A percentile compares a stretch with the other conserved stretches of the same genome.
These are phyloP conservation scores for Abelmoschus esculentus DNA, from an alignment of 345 rosid species.

Conservation along the genomic window DNA sequence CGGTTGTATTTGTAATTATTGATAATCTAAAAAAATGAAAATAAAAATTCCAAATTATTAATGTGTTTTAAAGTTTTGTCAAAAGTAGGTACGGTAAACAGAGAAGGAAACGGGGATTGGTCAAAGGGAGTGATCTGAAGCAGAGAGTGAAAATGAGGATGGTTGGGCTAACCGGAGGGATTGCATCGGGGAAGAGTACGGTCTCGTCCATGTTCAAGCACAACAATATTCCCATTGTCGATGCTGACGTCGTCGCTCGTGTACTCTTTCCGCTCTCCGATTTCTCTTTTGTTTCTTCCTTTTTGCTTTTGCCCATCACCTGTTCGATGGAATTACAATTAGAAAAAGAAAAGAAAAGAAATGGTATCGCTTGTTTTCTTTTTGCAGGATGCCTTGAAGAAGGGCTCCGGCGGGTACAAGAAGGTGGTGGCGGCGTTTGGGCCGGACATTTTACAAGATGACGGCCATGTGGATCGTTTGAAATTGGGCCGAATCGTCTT, in stretches of 20 bases:
- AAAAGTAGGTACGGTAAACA: background rate
- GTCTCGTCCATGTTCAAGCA: conserved; percentile 72
- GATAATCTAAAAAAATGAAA: no score
- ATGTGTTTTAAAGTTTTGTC: no score
- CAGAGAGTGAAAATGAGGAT: conserved; percentile 47
- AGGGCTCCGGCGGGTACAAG: conserved; percentile 56
- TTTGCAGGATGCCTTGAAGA: conserved; percentile 51
- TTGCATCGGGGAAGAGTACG: conserved; percentile 83
- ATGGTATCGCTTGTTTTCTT: background rate
- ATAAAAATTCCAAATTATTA: no score
- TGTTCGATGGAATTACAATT: background rate
- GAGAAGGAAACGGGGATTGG: background rate
- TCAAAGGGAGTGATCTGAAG: background rate
- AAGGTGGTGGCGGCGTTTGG: conserved; percentile 54
- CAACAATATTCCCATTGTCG: conserved; percentile 61
- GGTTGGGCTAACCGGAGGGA: conserved; percentile 85
- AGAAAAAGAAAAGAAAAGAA: no score
- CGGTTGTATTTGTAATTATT: no score
- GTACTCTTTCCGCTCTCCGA: conserved; percentile 20
- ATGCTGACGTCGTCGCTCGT: conserved; percentile 72
- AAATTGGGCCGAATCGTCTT: conserved; percentile 76
- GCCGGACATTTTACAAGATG: conserved; percentile 45
- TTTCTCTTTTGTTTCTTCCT: no score
- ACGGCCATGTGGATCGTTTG: conserved; percentile 56
- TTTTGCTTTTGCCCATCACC: background rate